phyloP scores from a whole-genome alignment of 148 eudicot genomes.

The Linanthus parryae region DNA sequence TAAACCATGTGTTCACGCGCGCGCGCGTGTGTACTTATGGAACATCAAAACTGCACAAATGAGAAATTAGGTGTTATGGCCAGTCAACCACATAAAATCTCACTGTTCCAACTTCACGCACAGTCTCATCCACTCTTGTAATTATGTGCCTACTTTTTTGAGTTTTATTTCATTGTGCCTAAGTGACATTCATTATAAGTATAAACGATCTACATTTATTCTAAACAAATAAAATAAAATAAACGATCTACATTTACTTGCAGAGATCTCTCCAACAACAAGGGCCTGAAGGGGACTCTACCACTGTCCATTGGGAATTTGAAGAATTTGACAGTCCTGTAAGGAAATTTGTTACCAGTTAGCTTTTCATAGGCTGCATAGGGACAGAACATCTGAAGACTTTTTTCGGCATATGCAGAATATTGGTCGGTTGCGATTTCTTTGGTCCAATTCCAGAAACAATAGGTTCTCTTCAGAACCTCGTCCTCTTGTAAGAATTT shows the following conservation, averaged over 20 bases:
- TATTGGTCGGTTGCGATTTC: constrained; percentile 74
- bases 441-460: constrained; percentile 67
- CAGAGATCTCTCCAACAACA: constrained; percentile 88
- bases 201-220: no score
- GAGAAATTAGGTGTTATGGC: no score
- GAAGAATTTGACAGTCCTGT: constrained; percentile 50
- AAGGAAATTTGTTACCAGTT: constrained; percentile 23
- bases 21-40: no score
- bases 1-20: no score
- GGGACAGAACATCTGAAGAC: not conserved
- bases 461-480: constrained; percentile 62
- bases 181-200: no score
- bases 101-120: no score
- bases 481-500: constrained; percentile 59
- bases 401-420: constrained; percentile 30
- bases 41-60: no score
- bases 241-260: constrained; percentile 7
- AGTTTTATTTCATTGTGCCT: not conserved
- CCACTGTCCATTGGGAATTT: constrained; percentile 57
- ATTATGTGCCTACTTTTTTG: not conserved
- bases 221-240: no score
- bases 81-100: no score
- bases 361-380: constrained; percentile 1
- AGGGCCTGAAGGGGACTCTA: constrained; percentile 59
- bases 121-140: not conserved